Evolutionary conservation across 1,284 basidiomycete species (phyloP).

Genomic region (Apiotrichum veenhuisii): DNA sequence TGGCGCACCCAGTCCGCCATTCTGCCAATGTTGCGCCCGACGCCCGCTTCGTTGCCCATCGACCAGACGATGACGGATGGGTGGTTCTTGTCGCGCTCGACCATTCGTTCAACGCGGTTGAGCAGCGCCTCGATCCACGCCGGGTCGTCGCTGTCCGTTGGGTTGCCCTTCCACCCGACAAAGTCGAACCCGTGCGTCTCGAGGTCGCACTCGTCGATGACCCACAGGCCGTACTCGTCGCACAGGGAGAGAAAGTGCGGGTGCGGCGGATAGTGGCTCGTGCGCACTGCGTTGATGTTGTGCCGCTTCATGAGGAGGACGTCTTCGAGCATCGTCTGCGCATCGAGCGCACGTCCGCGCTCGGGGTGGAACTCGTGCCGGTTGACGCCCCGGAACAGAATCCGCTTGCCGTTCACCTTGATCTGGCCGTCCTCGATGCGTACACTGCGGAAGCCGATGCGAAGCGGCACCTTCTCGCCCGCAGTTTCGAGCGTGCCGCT

Average conservation of each 20-base stretch:
- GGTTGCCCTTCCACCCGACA: constrained; percentile 18
- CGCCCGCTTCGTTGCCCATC: constrained; percentile 27
- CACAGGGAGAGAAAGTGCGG: constrained; percentile 26
- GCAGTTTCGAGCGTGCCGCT: constrained; percentile 4
- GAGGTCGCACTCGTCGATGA: constrained; percentile 28
- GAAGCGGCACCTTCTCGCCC: neutral
- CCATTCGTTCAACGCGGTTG: constrained; percentile 18
- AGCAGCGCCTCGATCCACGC: constrained; percentile 18
- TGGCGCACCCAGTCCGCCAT: constrained; percentile 21
- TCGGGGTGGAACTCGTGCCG: constrained; percentile 30
- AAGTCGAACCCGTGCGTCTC: constrained; percentile 30
- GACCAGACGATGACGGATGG: constrained; percentile 28
- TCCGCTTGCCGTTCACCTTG: constrained; percentile 25
- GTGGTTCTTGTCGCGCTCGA: constrained; percentile 33
- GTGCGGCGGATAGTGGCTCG: constrained; percentile 26
- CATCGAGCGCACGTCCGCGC: constrained; percentile 15
- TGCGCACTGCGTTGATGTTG: constrained; percentile 31
- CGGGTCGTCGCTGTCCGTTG: constrained; percentile 3
- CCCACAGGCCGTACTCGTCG: constrained; percentile 31
- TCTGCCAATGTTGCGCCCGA: constrained; percentile 21
- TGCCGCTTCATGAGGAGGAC: constrained; percentile 26
- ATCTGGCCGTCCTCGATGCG: constrained; percentile 15
- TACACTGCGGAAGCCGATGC: constrained; percentile 28
- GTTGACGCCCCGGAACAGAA: constrained; percentile 28
- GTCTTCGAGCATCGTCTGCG: constrained; percentile 24